Base-by-base conservation (phyloP, 2,329 filamentous ascomycete genomes). In the Neobulgaria alba region DNA sequence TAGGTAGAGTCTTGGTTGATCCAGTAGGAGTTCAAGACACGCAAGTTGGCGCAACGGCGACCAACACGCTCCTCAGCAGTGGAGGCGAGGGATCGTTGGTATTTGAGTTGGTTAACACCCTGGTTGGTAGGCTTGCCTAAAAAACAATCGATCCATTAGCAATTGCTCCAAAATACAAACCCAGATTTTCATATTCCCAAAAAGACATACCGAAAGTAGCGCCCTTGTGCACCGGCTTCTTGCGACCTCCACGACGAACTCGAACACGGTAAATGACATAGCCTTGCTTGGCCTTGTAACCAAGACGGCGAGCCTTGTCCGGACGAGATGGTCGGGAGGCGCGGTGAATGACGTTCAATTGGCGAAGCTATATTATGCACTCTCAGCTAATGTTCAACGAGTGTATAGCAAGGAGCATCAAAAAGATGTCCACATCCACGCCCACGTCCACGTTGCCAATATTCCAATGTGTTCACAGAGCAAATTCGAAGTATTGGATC, bases 241-340 rank as follows among this genome's bases (percentile, higher is more conserved):
- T 98, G 79, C 92, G 88, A 65, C 92, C 92, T 83, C 92, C 92
- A 71, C 92, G 88, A 69, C 92, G 85, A 62, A 98, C 92, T 68
- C 92, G 92, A 66, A 93, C 80, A 69, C 92, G 92, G 84, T 98
- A 98, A 84, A 98, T 88, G 68, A 98, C 92, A 79, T 96, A 98
- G 72, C 92, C 92, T 78, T 98, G 92, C 87, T 98, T 98, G 78
- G 93, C 92, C 86, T 98, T 98, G 87, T 98, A 98, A 64, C 92
- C 92, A 61, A 98, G 86, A 72, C 93, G 92, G 74, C 92, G 92
- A 67, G 93, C 92, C 86, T 98, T 98, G 78, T 98, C 93, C 66
- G 92, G 92, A 70, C 92, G 92, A 63, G 89, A 95, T 61, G 92
- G 92, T 64, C 90, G 89, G 64, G 88, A 93, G 67, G 92, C 92